Evolutionary conservation across 495 filamentous ascomycete genomes (phyloP).

Genomic region (Lasiosphaeria miniovina): DNA sequence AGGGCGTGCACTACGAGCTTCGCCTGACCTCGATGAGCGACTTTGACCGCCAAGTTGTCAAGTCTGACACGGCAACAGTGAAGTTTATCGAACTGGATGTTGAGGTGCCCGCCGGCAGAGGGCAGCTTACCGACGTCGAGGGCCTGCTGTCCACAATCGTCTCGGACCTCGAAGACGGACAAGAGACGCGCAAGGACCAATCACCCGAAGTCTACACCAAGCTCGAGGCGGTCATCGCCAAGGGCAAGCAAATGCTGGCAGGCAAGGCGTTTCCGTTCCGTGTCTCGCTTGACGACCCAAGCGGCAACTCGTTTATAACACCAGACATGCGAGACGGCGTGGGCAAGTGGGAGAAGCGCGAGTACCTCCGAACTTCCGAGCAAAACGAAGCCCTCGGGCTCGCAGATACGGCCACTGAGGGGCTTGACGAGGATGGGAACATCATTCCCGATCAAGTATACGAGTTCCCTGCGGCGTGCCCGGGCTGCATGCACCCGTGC

Average conservation of each 20-base stretch:
- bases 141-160: conserved; percentile 74
- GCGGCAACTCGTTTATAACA: conserved; percentile 97
- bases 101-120: conserved; percentile 84
- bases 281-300: conserved; percentile 79
- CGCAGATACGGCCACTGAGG: conserved; percentile 34
- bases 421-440: conserved; percentile 58
- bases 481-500: conserved; percentile 80
- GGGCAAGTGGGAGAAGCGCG: conserved; percentile 75
- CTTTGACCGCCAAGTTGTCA: conserved; percentile 82
- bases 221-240: conserved; percentile 67
- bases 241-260: conserved; percentile 67
- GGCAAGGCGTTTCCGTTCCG: conserved; percentile 82
- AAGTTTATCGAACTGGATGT: conserved; percentile 82
- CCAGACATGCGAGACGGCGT: conserved; percentile 71
- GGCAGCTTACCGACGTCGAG: conserved; percentile 89
- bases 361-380: conserved; percentile 76
- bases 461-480: conserved; percentile 83
- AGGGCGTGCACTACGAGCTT: conserved; percentile 75
- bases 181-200: conserved; percentile 68
- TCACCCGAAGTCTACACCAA: conserved; percentile 72
- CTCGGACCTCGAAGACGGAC: conserved; percentile 71
- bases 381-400: conserved; percentile 84
- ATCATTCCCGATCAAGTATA: conserved; percentile 89
- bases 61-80: conserved; percentile 79
- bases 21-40: conserved; percentile 66